phyloP scores from a whole-genome alignment of 2,329 filamentous ascomycete genomes.

The Neonectria sp. region DNA sequence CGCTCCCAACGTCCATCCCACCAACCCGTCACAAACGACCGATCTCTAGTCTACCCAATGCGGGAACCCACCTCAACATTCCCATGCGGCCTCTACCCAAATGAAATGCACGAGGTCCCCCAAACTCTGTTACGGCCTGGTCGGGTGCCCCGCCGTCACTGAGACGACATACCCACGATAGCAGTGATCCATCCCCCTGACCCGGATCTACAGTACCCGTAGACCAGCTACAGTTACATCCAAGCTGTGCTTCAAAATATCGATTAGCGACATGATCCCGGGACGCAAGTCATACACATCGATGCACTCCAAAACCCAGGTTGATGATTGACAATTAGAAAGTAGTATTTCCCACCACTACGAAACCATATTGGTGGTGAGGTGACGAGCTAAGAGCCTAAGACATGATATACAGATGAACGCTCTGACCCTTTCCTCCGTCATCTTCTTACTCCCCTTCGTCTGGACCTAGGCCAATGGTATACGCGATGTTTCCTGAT shows the following conservation, averaged over 20 bases:
- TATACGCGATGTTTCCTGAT: constrained; percentile 28
- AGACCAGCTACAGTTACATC: constrained; percentile 19
- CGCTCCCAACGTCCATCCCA: constrained; percentile 15
- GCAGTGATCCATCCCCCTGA: constrained; percentile 6
- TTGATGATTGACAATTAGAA: constrained; percentile 24
- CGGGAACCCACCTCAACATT: constrained; percentile 5
- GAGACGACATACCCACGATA: neutral
- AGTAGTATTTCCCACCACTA: constrained; percentile 20
- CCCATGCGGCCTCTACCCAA: constrained; percentile 14
- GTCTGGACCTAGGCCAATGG: constrained; percentile 18
- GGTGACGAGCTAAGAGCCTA: too few species aligned
- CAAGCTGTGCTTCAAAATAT: neutral
- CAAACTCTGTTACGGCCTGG: neutral
- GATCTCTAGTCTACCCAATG: constrained; percentile 18
- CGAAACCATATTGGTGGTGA: constrained; percentile 14
- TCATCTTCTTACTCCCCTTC: constrained; percentile 20
- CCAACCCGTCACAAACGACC: constrained; percentile 19
- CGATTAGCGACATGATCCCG: constrained; percentile 3
- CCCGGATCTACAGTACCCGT: neutral
- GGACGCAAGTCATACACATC: constrained; percentile 21
- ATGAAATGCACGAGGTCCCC: neutral
- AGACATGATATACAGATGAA: constrained; percentile 24
- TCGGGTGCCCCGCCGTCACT: constrained; percentile 6
- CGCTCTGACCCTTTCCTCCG: constrained; percentile 4
- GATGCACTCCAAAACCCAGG: constrained; percentile 8